Conservation (phyloP, 495 filamentous ascomycete species). For the Terfezia boudieri region DNA sequence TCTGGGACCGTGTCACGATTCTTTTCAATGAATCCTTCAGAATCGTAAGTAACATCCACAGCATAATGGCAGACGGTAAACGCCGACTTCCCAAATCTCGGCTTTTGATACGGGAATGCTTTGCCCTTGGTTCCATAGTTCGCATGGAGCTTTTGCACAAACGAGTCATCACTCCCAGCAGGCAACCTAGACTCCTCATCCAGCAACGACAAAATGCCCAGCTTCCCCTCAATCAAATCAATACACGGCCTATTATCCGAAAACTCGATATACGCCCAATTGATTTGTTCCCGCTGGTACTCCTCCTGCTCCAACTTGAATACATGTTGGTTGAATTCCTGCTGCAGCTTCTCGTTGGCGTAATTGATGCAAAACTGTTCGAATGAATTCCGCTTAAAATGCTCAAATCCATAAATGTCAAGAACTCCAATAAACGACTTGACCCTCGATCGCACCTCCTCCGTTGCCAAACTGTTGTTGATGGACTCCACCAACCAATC, state of each 20-base stretch:
- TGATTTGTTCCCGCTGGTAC: conserved; percentile 88
- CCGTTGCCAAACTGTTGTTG: conserved; percentile 72
- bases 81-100: conserved; percentile 85
- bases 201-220: conserved; percentile 76
- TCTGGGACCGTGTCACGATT: conserved; percentile 97
- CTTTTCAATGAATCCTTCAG: conserved; percentile 99
- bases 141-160: conserved; percentile 92
- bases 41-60: conserved; percentile 95
- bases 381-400: conserved; percentile 99
- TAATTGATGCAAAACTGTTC: conserved; percentile 99
- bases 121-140: conserved; percentile 83
- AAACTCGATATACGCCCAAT: conserved; percentile 99
- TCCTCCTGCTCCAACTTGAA: conserved; percentile 99
- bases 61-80: conserved; percentile 99
- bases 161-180: conserved; percentile 93
- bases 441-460: conserved; percentile 60
- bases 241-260: conserved; percentile 99
- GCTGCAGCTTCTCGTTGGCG: conserved; percentile 96
- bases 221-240: conserved; percentile 89
- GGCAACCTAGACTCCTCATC: conserved; percentile 93
- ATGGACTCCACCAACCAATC: conserved; percentile 97
- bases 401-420: conserved; percentile 99
- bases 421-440: conserved; percentile 94
- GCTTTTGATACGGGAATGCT: conserved; percentile 75
- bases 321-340: conserved; percentile 99